phyloP scores from a whole-genome alignment of 495 filamentous ascomycete genomes.

The Neurospora sp. region DNA sequence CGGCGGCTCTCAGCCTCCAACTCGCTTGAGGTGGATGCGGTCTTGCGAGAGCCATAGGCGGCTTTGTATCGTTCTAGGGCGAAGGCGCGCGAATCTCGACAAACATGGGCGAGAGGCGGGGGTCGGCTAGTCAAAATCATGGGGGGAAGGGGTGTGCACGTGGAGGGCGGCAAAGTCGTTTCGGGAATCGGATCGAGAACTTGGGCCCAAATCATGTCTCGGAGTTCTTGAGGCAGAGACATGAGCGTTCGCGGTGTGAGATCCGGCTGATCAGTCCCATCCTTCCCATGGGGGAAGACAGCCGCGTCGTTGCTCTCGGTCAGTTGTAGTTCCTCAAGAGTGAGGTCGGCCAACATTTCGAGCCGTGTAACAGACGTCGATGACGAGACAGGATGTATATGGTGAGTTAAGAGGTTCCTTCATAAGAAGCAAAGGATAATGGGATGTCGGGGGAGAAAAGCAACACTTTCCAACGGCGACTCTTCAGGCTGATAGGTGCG shows the following conservation, averaged over 20 bases:
- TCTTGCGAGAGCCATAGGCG: background rate
- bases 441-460: background rate
- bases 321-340: background rate
- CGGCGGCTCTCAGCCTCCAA: background rate
- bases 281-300: background rate
- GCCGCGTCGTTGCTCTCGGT: background rate
- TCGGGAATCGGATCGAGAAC: background rate
- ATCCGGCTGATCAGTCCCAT: background rate
- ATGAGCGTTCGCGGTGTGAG: background rate
- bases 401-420: background rate
- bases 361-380: background rate
- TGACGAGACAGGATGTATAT: background rate
- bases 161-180: background rate
- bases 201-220: background rate
- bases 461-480: no score
- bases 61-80: background rate
- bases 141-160: background rate
- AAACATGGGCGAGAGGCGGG: background rate
- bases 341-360: background rate
- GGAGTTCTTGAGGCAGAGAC: background rate
- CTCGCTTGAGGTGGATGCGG: background rate
- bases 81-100: background rate
- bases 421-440: background rate
- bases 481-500: background rate
- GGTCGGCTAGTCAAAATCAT: background rate